Percentiles rank a stretch among this genome's conserved stretches.
These are phyloP conservation scores for Geotrichum klebahnii DNA, from an alignment of 1,139 yeast species.

Conservation along the genomic window DNA sequence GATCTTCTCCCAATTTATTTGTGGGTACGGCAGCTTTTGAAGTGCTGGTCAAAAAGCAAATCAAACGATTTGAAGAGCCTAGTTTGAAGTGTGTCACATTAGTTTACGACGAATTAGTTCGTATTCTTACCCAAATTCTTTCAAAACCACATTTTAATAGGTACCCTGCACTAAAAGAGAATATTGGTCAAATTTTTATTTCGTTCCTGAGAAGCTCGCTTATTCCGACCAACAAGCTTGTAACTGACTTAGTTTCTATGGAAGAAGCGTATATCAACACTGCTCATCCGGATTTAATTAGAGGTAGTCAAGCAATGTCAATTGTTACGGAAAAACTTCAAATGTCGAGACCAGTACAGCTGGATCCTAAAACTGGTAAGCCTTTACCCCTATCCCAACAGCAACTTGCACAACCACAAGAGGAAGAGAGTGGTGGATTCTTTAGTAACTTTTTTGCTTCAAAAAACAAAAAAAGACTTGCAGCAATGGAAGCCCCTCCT, in stretches of 20 bases:
- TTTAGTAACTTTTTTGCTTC: constrained; percentile 94
- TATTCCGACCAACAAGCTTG: constrained; percentile 81
- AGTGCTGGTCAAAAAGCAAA: constrained; percentile 91
- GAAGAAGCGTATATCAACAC: constrained; percentile 97
- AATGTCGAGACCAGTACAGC: constrained; percentile 71
- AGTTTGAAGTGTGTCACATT: constrained; percentile 81
- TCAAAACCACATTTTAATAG: constrained; percentile 75
- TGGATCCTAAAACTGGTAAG: constrained; percentile 93
- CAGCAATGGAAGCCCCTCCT: constrained; percentile 97
- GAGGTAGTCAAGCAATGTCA: constrained; percentile 93
- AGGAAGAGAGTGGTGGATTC: constrained; percentile 55
- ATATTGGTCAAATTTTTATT: constrained; percentile 73
- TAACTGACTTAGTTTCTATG: constrained; percentile 70
- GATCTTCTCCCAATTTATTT: constrained; percentile 91
- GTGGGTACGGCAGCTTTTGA: constrained; percentile 97
- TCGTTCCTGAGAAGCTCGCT: constrained; percentile 76
- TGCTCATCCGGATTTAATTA: constrained; percentile 93
- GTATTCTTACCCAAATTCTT: constrained; percentile 84
- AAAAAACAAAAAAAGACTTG: constrained; percentile 87
- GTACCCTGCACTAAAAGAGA: constrained; percentile 87
- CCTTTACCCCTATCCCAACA: constrained; percentile 31
- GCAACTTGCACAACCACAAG: constrained; percentile 20
- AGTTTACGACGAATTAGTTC: constrained; percentile 89
- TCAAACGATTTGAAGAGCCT: constrained; percentile 94
- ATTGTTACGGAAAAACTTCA: constrained; percentile 86